Base-by-base conservation (phyloP, 306 rosid species). In the Sphenostylis stenocarpa region DNA sequence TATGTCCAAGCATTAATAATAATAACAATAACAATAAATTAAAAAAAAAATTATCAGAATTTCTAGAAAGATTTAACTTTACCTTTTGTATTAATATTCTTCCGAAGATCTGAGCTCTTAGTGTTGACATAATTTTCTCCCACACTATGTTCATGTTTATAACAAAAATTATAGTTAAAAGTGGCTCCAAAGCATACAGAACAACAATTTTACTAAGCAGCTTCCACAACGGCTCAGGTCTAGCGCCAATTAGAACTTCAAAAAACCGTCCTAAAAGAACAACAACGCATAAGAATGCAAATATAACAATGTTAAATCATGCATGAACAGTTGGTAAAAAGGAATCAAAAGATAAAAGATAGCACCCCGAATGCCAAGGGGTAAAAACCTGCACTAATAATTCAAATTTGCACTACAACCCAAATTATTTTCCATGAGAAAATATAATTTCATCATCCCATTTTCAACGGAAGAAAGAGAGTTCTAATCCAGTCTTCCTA, bases 11-110 rank as follows among this genome's bases (percentile, higher is more conserved):
- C 73, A 65, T 65, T 17, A 63, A 43, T 41, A 41, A 2, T 41
- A 39, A 21, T 60, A 15, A 29, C 3, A 58, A 23, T 28, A 20
- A 58, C 19, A 20, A 58, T 21, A 72, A 28, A 6, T 33, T 29
- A 72, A 57, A 47, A 21, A 64, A 10, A 39, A 48, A 80, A 56
- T 21, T 53, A 58, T 58, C 41, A 38, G 28, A 17, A 77, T 33
- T 11, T 21, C 39, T 62, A n/a, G 47, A 33, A 79, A 67, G 36
- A 49, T 19, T 44, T 12, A 55, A 65, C 17, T 45, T 65, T 20
- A 95, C 98, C 97, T 92, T 95, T 83, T 92, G 97, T 86, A 95
- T 88, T 87, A 92, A 83, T 74, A 92, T 83, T 85, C 93, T 87
- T 75, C 92, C 93, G 72, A 92, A 95, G 73, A 92, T 83, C 81